These are phyloP conservation scores for Leccinum barrowsii DNA, from an alignment of 768 basidiomycete species.

Conservation along the genomic window DNA sequence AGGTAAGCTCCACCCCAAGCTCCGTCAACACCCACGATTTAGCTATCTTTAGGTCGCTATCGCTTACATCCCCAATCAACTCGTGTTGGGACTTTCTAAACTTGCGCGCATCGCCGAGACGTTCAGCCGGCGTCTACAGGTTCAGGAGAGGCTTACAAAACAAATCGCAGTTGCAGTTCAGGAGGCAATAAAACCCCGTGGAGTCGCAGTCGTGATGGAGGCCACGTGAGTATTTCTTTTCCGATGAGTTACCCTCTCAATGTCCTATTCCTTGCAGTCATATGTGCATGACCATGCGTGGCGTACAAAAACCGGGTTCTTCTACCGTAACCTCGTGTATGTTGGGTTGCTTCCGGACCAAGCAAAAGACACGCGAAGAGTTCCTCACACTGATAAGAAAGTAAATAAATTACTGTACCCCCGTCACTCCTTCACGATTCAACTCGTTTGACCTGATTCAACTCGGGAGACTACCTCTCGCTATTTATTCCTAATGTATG, in stretches of 20 bases:
- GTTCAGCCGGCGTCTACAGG: slow-evolving; percentile 91
- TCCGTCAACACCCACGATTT: slow-evolving; percentile 20
- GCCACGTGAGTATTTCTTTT: slow-evolving; percentile 70
- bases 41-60: slow-evolving; percentile 75
- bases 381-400: slow-evolving; percentile 83
- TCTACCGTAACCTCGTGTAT: slow-evolving; percentile 96
- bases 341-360: slow-evolving; percentile 97
- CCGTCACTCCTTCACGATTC: slow-evolving; percentile 36
- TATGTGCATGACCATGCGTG: slow-evolving; percentile 99
- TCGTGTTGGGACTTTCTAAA: slow-evolving; percentile 93
- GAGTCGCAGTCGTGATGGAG: slow-evolving; percentile 99
- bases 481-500: slow-evolving; percentile 24
- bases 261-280: slow-evolving; percentile 50
- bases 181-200: slow-evolving; percentile 95
- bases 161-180: slow-evolving; percentile 98
- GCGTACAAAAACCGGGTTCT: slow-evolving; percentile 97
- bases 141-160: slow-evolving; percentile 95
- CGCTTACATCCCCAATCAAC: slow-evolving; percentile 93
- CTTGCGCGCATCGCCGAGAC: slow-evolving; percentile 97
- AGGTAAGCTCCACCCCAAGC: slow-evolving; percentile 50
- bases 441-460: slow-evolving; percentile 42
- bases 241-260: slow-evolving; percentile 10
- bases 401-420: slow-evolving; percentile 5
- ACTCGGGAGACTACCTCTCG: slow-evolving; percentile 27
- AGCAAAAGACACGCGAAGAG: slow-evolving; percentile 98